A percentile compares a stretch with the other conserved stretches of the same genome.
Evolutionary conservation across 148 eudicot species (phyloP).

Genomic region (Camellia lanceoleosa): DNA sequence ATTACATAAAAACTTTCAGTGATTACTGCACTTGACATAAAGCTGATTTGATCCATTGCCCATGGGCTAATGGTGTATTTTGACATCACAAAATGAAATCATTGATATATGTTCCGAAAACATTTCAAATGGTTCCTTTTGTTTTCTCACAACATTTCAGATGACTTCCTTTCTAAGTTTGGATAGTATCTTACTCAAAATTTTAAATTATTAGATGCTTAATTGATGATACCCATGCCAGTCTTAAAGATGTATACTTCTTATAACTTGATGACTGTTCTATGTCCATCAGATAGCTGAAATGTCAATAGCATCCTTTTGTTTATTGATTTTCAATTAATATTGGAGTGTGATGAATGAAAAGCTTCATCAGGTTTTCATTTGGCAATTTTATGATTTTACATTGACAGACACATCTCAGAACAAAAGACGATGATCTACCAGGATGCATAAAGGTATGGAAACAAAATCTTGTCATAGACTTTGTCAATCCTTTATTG

Average conservation of each 20-base stretch:
- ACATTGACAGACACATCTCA: constrained; percentile 53
- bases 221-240: too few species aligned
- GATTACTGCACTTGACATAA: too few species aligned
- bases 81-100: background rate
- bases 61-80: background rate
- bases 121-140: background rate
- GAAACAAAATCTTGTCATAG: background rate
- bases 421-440: constrained; percentile 62
- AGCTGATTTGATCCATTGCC: background rate
- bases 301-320: background rate
- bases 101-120: background rate
- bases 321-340: background rate
- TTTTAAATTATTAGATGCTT: too few species aligned
- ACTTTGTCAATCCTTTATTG: background rate
- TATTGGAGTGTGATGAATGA: background rate
- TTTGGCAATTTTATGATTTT: constrained; percentile 11
- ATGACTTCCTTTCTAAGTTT: background rate
- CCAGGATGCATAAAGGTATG: constrained; percentile 78
- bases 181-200: too few species aligned
- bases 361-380: background rate
- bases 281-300: background rate
- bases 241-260: too few species aligned
- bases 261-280: background rate
- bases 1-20: background rate
- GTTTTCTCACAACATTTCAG: background rate